Percentiles rank a stretch among this genome's conserved stretches.
These are phyloP conservation scores for Globisporangium alternatum DNA, from an alignment of 352 stramenopile species.

Conservation along the genomic window DNA sequence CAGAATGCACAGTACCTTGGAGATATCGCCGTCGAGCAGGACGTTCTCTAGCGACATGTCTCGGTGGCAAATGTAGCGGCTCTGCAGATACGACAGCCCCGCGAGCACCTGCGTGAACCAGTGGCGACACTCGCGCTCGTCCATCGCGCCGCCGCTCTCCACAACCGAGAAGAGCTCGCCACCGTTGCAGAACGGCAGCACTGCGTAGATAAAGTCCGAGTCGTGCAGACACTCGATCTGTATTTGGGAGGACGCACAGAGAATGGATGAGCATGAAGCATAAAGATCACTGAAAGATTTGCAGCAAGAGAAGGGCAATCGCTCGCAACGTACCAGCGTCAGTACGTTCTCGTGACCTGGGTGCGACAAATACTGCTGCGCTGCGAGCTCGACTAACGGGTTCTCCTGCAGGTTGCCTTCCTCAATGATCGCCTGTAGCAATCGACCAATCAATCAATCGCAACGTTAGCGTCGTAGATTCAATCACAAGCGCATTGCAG, in stretches of 20 bases:
- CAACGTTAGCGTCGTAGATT: neutral
- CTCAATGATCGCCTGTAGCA: constrained; percentile 74
- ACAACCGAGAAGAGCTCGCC: constrained; percentile 83
- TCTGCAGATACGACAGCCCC: constrained; percentile 79
- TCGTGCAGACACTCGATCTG: constrained; percentile 84
- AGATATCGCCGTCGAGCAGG: constrained; percentile 76
- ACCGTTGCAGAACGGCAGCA: constrained; percentile 84
- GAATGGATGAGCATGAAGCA: neutral
- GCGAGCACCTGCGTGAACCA: constrained; percentile 84
- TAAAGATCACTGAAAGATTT: neutral
- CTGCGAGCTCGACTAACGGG: constrained; percentile 78
- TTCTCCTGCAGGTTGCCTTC: constrained; percentile 87
- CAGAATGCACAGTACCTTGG: constrained; percentile 48
- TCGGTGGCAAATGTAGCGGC: constrained; percentile 82
- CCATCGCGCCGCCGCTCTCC: constrained; percentile 76
- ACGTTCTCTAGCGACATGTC: constrained; percentile 89
- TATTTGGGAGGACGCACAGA: neutral
- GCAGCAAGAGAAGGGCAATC: neutral
- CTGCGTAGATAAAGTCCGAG: constrained; percentile 80
- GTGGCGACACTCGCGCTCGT: constrained; percentile 71
- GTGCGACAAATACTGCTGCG: constrained; percentile 78
- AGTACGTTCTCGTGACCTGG: constrained; percentile 84
- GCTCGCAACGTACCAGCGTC: constrained; percentile 49
- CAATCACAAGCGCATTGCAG: neutral
- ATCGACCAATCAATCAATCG: neutral